Percentiles rank a stretch among this genome's conserved stretches.
Evolutionary conservation across 75 land plant genomes (phyloP).

Genomic region (Pinus taeda): DNA sequence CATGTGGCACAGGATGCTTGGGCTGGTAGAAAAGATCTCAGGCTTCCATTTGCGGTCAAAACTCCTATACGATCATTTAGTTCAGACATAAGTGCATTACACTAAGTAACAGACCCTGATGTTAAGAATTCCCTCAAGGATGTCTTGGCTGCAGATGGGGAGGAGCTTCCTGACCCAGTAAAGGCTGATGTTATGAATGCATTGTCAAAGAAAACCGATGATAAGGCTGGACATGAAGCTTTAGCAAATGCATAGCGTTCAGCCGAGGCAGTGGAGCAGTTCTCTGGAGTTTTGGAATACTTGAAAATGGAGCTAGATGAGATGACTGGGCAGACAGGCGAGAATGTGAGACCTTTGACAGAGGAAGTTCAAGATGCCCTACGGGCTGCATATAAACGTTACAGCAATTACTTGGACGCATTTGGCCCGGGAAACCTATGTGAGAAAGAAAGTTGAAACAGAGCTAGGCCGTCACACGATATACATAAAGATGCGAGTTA

Average conservation of each 20-base stretch:
- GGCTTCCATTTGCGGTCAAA: slow-evolving; percentile 6
- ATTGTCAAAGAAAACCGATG: slow-evolving; percentile 56
- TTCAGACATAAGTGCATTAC: slow-evolving; percentile 45
- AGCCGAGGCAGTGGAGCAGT: slow-evolving; percentile 83
- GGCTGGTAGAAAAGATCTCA: neutral
- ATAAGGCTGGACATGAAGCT: slow-evolving; percentile 59
- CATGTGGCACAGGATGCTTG: no score
- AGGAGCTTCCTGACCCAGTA: slow-evolving; percentile 54
- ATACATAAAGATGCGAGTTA: no score
- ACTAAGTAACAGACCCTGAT: slow-evolving; percentile 59
- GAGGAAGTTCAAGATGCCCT: slow-evolving; percentile 56
- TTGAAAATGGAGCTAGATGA: slow-evolving; percentile 84
- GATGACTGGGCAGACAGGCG: slow-evolving; percentile 64
- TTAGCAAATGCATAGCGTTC: slow-evolving; percentile 70
- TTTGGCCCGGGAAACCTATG: slow-evolving; percentile 74
- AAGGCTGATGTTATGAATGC: slow-evolving; percentile 46
- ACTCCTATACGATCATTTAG: slow-evolving; percentile 35
- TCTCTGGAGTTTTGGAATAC: slow-evolving; percentile 53
- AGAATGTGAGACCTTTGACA: slow-evolving; percentile 75
- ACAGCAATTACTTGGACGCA: slow-evolving; percentile 64
- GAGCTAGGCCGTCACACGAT: slow-evolving; percentile 91
- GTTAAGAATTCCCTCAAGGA: slow-evolving; percentile 54
- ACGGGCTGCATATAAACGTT: slow-evolving; percentile 52
- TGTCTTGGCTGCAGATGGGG: slow-evolving; percentile 74
- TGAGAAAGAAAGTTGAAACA: slow-evolving; percentile 88